Conservation (phyloP, 169 alveolate species). For the Cryptosporidium muris region DNA sequence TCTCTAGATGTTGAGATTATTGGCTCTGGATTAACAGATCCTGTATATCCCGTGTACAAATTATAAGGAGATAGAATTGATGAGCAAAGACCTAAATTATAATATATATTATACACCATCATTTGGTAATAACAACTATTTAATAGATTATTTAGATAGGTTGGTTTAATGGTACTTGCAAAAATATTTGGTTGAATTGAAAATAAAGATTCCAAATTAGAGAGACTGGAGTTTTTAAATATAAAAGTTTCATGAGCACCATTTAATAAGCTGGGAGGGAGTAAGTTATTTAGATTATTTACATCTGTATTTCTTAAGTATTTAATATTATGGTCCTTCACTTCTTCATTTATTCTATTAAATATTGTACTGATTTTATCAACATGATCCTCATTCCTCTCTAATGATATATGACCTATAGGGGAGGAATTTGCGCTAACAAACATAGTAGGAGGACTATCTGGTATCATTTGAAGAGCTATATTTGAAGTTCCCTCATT, state of each 20-base stretch:
- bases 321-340: conserved; percentile 9
- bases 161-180: too few relatives aligned
- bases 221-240: too few relatives aligned
- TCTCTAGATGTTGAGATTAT: too few relatives aligned
- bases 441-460: conserved; percentile 61
- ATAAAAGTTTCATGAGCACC: too few relatives aligned
- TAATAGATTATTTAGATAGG: conserved; percentile 4
- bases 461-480: conserved; percentile 41
- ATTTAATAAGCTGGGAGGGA: conserved; percentile 52
- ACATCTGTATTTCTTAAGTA: neutral
- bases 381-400: conserved; percentile 21
- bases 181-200: too few relatives aligned
- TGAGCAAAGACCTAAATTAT: too few relatives aligned
- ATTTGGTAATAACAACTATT: too few relatives aligned
- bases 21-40: too few relatives aligned
- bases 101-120: too few relatives aligned
- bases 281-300: conserved; percentile 7
- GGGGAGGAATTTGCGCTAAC: conserved; percentile 64
- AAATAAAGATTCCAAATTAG: too few relatives aligned
- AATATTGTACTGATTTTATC: conserved; percentile 31
- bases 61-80: too few relatives aligned
- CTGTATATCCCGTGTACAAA: too few relatives aligned
- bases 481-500: neutral
- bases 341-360: conserved; percentile 22
- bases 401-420: conserved; percentile 11